Conservation (phyloP, 768 basidiomycete genomes). For the Mycena sanguinolenta region DNA sequence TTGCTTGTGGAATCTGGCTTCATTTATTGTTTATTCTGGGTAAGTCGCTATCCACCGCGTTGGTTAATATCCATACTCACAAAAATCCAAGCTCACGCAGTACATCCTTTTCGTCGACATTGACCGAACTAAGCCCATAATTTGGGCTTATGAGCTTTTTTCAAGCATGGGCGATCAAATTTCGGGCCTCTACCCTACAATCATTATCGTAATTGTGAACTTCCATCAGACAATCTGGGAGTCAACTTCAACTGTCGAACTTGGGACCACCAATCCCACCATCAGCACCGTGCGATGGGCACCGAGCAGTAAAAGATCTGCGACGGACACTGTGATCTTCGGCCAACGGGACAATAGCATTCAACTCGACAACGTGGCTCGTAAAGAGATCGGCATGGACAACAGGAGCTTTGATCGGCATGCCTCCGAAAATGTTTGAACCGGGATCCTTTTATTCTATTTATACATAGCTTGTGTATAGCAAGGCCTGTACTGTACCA, state of each 20-base stretch:
- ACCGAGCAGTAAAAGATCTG: neutral
- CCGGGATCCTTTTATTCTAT: no score
- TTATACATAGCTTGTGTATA: no score
- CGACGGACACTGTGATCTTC: neutral
- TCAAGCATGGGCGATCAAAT: slow-evolving; percentile 29
- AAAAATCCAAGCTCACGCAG: slow-evolving; percentile 20
- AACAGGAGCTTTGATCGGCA: neutral
- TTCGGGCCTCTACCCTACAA: slow-evolving; percentile 32
- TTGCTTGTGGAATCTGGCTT: slow-evolving; percentile 38
- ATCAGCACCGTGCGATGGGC: neutral
- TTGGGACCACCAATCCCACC: neutral
- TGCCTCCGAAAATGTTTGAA: neutral
- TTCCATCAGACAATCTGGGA: slow-evolving; percentile 32
- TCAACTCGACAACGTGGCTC: neutral
- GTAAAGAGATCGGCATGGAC: neutral
- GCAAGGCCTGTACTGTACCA: no score
- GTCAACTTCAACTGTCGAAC: neutral
- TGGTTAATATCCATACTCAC: neutral
- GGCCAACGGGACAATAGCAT: neutral
- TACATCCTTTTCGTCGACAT: slow-evolving; percentile 12
- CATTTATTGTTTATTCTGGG: slow-evolving; percentile 39
- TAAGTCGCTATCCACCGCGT: neutral
- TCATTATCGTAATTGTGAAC: slow-evolving; percentile 35
- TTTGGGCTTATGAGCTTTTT: slow-evolving; percentile 18
- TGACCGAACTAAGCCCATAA: neutral